Evolutionary conservation across 371 early-diverging fungal genomes (phyloP), one percentile per base, ranked within the genome.

Genomic region (Nematocida sp.): DNA sequence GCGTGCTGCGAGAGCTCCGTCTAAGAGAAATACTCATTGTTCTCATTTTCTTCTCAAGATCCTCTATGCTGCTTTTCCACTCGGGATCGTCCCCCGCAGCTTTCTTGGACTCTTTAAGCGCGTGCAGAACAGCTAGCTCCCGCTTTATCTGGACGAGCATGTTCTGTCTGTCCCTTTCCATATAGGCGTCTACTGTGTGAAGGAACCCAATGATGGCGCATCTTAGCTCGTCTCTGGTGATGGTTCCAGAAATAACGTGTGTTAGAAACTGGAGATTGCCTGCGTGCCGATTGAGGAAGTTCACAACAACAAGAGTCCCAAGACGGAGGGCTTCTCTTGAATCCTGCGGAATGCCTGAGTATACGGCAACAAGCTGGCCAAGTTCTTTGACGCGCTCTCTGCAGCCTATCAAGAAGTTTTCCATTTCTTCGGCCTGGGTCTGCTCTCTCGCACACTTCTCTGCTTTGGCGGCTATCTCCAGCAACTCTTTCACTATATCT

Each of bases 91-190:
- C 21, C 27, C 37, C 43, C 25, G 74, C 74, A 13, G 57, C 74
- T 25, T 70, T 70, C n/a, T 57, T 50, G 17, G 74, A 70, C 17
- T 29, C 8, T 40, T 70, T 70, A 15, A 70, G 40, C 31, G 41
- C 17, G 15, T 57, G 13, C 27, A 70, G 58, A 5, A 70, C 62
- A 17, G 13, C 1, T 32, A 27, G 27, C 32, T 70, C 60, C 25
- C 49, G 25, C 1, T 48, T 13, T 17, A 60, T 29, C 2, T 7
- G 11, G 7, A 8, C 34, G 11, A 70, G 21, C 27, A 70, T 17
- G 15, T 43, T 25, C 31, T 48, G 25, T 27, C 52, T 70, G 3
- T 70, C 74, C 60, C 49, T 40, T 36, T 60, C 50, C 23, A 58
- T 7, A 27, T 57, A 51, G 19, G 13, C 62, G 11, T 11, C 23